Percentiles rank a stretch among this genome's conserved stretches.
These are phyloP conservation scores for Straminergon stramineum DNA, from an alignment of 225 moss, liverwort and hornwort genomes.

Conservation along the genomic window DNA sequence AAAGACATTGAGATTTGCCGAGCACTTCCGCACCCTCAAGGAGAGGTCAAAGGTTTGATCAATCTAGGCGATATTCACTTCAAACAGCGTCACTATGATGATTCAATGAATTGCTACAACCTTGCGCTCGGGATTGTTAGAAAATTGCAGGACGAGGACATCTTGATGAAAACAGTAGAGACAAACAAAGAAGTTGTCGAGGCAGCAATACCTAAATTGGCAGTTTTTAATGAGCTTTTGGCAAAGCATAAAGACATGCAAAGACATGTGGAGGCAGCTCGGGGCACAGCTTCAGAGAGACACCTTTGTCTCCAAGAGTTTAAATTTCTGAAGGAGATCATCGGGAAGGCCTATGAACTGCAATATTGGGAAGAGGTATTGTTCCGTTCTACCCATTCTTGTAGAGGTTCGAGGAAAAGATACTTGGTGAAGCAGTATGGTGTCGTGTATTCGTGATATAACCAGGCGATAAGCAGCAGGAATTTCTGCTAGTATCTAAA, in stretches of 20 bases:
- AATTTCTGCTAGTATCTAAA: neutral
- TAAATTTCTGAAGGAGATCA: conserved; percentile 31
- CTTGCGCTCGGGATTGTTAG: conserved; percentile 60
- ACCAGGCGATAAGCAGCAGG: neutral
- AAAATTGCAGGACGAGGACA: conserved; percentile 83
- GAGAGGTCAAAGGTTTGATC: conserved; percentile 90
- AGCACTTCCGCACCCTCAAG: conserved; percentile 78
- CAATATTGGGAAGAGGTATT: conserved; percentile 92
- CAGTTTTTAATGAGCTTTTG: conserved; percentile 37
- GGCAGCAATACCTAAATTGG: conserved; percentile 48
- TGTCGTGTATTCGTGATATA: neutral
- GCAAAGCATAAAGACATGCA: conserved; percentile 53
- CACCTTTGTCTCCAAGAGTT: conserved; percentile 56
- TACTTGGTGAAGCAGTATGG: neutral
- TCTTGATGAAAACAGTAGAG: conserved; percentile 38
- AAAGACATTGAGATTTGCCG: conserved; percentile 85
- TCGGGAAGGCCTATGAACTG: conserved; percentile 29
- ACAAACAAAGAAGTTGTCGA: conserved; percentile 49
- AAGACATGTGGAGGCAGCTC: conserved; percentile 43
- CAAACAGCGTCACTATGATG: conserved; percentile 60
- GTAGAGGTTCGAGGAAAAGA: neutral
- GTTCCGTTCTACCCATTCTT: neutral
- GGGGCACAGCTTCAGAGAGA: conserved; percentile 48
- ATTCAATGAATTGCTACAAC: conserved; percentile 58
- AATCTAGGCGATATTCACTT: conserved; percentile 74